Conservation (phyloP, 768 basidiomycete genomes). For the Lactarius hengduanensis region DNA sequence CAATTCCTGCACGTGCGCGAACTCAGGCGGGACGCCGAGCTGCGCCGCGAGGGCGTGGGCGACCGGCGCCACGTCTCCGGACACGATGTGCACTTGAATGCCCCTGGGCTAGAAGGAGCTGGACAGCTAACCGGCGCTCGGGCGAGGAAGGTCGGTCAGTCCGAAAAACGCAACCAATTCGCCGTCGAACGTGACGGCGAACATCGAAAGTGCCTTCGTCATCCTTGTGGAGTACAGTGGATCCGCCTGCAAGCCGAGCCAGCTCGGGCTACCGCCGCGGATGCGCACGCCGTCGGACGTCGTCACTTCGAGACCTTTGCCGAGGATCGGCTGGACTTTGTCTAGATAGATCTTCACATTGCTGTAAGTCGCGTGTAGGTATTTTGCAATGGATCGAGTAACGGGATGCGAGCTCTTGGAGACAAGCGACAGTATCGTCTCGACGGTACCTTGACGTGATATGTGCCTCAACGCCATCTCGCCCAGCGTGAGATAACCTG, state of each 20-base stretch:
- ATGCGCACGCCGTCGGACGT: conserved; percentile 36
- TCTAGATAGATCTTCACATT: conserved; percentile 13
- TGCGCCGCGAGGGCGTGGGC: too few relatives aligned
- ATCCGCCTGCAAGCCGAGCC: conserved; percentile 36
- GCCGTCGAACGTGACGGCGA: conserved; percentile 39
- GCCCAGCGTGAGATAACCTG: conserved; percentile 53
- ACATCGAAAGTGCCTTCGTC: conserved; percentile 44
- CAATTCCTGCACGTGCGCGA: conserved; percentile 37
- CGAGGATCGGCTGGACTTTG: conserved; percentile 35
- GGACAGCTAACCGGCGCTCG: conserved; percentile 42
- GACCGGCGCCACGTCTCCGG: conserved; percentile 53
- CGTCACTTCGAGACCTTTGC: conserved; percentile 39
- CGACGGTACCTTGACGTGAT: conserved; percentile 31
- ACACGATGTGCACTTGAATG: conserved; percentile 46
- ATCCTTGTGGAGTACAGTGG: conserved; percentile 37
- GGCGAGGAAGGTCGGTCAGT: conserved; percentile 45
- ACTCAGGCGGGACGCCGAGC: conserved; percentile 41
- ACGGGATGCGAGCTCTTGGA: conserved; percentile 40
- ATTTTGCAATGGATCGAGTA: conserved; percentile 36
- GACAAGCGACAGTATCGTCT: conserved; percentile 35
- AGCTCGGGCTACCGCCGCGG: conserved; percentile 40
- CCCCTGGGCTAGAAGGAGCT: conserved; percentile 37
- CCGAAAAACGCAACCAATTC: conserved; percentile 38
- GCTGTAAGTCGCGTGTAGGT: conserved; percentile 31
- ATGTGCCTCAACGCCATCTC: conserved; percentile 39